A percentile compares a stretch with the other conserved stretches of the same genome.
Conservation (phyloP, 2,329 filamentous ascomycete genomes). For the Juglanconis sp. region DNA sequence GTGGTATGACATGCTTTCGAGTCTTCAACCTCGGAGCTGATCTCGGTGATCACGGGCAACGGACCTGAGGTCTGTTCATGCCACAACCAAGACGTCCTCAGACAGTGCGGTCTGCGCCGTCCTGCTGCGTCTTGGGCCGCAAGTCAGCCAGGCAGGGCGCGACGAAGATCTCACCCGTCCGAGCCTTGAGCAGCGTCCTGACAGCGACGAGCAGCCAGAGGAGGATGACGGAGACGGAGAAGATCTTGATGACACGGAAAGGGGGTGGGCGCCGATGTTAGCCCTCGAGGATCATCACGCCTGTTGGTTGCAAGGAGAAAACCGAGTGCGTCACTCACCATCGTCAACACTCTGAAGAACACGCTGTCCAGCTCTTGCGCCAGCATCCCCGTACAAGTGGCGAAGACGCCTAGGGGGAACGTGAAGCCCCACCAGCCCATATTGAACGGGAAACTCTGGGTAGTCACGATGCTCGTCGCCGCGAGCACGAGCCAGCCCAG, state of each 20-base stretch:
- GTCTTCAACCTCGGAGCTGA: too few species aligned
- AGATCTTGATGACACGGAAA: constrained; percentile 27
- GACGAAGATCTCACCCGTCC: constrained; percentile 41
- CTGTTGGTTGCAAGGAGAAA: too few species aligned
- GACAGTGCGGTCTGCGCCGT: not conserved
- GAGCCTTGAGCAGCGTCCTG: constrained; percentile 35
- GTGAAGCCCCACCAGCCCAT: constrained; percentile 39
- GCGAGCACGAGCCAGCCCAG: constrained; percentile 34
- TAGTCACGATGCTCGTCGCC: constrained; percentile 26
- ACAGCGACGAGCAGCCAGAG: constrained; percentile 41
- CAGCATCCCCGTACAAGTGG: constrained; percentile 38
- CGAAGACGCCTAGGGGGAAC: constrained; percentile 36
- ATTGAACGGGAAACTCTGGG: constrained; percentile 35
- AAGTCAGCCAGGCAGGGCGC: constrained; percentile 39
- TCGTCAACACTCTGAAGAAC: constrained; percentile 38
- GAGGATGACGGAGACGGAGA: constrained; percentile 37
- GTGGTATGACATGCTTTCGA: too few species aligned
- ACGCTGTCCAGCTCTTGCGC: constrained; percentile 39
- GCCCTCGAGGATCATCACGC: too few species aligned
- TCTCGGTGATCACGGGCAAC: too few species aligned
- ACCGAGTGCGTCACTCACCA: too few species aligned
- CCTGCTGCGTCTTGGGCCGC: constrained; percentile 14
- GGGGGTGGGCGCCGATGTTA: too few species aligned
- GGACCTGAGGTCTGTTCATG: too few species aligned
- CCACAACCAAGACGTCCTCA: not conserved